Evolutionary conservation across 257 asterid genomes (phyloP).

Genomic region (Capsicum baccatum): DNA sequence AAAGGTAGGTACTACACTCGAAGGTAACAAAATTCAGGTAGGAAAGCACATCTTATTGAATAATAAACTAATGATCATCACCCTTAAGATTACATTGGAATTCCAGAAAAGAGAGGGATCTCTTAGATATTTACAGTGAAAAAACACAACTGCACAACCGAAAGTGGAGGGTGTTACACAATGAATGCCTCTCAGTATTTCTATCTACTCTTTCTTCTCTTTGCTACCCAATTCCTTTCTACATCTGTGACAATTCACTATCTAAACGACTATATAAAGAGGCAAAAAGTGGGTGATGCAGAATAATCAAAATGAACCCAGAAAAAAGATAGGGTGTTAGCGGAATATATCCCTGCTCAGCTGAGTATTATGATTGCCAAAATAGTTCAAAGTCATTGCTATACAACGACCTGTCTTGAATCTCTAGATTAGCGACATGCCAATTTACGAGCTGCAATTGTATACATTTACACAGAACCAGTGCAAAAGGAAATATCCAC

Average conservation of each 20-base stretch:
- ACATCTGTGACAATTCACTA: constrained; percentile 55
- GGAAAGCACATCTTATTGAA: constrained; percentile 22
- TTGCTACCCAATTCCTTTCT: constrained; percentile 50
- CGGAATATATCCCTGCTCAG: constrained; percentile 39
- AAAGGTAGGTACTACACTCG: too few relatives aligned
- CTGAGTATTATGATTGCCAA: constrained; percentile 78
- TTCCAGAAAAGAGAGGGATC: constrained; percentile 41
- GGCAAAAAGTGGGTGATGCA: constrained; percentile 28
- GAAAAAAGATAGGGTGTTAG: constrained; percentile 68
- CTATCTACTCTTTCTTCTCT: constrained; percentile 25
- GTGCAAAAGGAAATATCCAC: constrained; percentile 96
- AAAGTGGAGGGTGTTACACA: constrained; percentile 48
- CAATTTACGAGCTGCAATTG: constrained; percentile 89
- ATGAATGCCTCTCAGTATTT: constrained; percentile 44
- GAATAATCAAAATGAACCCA: constrained; percentile 49
- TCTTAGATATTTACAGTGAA: constrained; percentile 59
- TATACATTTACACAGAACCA: constrained; percentile 82
- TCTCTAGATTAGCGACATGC: constrained; percentile 95
- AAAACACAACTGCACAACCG: constrained; percentile 52
- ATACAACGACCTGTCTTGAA: constrained; percentile 92
- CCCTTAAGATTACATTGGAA: constrained; percentile 14
- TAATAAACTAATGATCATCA: constrained; percentile 14
- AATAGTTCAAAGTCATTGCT: constrained; percentile 85
- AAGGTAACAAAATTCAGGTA: neutral
- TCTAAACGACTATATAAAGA: constrained; percentile 41